Percentiles rank a stretch among this genome's conserved stretches.
These are phyloP conservation scores for Xylaria scruposa DNA, from an alignment of 495 filamentous ascomycete genomes.

Conservation along the genomic window DNA sequence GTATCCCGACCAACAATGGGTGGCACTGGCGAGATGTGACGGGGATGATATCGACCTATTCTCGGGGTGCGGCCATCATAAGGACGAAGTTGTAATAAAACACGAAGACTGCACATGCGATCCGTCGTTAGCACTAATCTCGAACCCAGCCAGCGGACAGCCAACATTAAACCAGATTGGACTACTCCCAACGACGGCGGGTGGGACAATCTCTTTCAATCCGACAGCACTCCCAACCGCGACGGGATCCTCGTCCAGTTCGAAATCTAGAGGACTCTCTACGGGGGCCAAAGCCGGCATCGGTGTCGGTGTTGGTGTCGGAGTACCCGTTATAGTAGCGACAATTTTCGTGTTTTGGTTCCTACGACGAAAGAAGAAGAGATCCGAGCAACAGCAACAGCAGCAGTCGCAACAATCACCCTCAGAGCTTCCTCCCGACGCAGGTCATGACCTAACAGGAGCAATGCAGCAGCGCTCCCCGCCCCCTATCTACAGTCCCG, in stretches of 20 bases:
- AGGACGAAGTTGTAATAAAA: constrained; percentile 23
- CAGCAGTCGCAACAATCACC: background rate
- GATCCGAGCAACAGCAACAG: background rate
- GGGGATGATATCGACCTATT: constrained; percentile 32
- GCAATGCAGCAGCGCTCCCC: constrained; percentile 18
- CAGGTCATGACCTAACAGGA: background rate
- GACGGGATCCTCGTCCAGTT: background rate
- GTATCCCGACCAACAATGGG: constrained; percentile 35
- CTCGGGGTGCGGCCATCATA: constrained; percentile 29
- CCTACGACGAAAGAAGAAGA: constrained; percentile 7
- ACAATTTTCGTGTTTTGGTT: constrained; percentile 16
- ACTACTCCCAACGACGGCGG: constrained; percentile 17
- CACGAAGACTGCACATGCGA: constrained; percentile 34
- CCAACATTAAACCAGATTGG: constrained; percentile 26
- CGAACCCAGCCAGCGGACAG: constrained; percentile 30
- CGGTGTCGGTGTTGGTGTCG: constrained; percentile 27
- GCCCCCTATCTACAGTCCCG: constrained; percentile 18
- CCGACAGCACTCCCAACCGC: constrained; percentile 21
- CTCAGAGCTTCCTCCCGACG: constrained; percentile 12
- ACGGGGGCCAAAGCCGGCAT: constrained; percentile 33
- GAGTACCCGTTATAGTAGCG: constrained; percentile 15
- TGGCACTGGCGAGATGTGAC: constrained; percentile 35
- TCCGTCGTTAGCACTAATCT: constrained; percentile 30
- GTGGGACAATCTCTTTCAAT: constrained; percentile 22
- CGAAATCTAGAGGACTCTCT: constrained; percentile 14